A percentile compares a stretch with the other conserved stretches of the same genome.
These are phyloP conservation scores for Zymoseptoria tritici DNA, from an alignment of 2,329 filamentous ascomycete species.

Conservation along the genomic window DNA sequence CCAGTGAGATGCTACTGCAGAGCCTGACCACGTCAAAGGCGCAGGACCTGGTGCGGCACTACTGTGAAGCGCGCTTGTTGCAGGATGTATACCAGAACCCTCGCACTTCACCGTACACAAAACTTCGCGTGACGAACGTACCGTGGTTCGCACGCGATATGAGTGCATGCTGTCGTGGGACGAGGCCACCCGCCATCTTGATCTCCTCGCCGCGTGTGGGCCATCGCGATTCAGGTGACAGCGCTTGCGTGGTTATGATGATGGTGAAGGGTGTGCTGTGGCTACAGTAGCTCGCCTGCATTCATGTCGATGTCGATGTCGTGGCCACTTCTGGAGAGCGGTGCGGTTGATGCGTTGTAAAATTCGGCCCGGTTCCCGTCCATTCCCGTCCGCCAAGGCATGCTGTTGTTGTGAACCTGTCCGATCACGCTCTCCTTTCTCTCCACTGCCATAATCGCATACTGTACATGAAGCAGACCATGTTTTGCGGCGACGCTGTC, in stretches of 20 bases:
- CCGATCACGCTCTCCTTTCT: constrained; percentile 13
- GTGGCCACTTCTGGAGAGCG: not conserved
- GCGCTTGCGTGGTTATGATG: not conserved
- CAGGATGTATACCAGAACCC: not conserved
- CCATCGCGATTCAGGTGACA: not conserved
- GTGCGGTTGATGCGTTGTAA: constrained; percentile 24
- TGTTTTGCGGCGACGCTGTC: constrained; percentile 4
- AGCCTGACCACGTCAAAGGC: constrained; percentile 19
- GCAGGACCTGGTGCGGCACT: constrained; percentile 2
- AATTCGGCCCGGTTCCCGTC: too few species aligned
- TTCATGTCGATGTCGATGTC: too few species aligned
- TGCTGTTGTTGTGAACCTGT: not conserved
- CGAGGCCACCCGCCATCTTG: not conserved
- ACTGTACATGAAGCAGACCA: constrained; percentile 2
- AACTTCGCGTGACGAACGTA: not conserved
- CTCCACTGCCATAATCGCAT: constrained; percentile 16
- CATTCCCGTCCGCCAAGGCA: not conserved
- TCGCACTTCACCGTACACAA: not conserved
- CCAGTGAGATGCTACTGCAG: constrained; percentile 16
- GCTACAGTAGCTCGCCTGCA: constrained; percentile 6
- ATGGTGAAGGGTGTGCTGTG: constrained; percentile 6
- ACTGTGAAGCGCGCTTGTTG: not conserved
- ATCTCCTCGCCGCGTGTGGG: not conserved
- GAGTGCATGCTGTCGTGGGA: not conserved
- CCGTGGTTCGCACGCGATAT: not conserved